A percentile compares a stretch with the other conserved stretches of the same genome.
phyloP scores from a whole-genome alignment of 2,329 filamentous ascomycete genomes.

The Pestalotiopsis sp. region DNA sequence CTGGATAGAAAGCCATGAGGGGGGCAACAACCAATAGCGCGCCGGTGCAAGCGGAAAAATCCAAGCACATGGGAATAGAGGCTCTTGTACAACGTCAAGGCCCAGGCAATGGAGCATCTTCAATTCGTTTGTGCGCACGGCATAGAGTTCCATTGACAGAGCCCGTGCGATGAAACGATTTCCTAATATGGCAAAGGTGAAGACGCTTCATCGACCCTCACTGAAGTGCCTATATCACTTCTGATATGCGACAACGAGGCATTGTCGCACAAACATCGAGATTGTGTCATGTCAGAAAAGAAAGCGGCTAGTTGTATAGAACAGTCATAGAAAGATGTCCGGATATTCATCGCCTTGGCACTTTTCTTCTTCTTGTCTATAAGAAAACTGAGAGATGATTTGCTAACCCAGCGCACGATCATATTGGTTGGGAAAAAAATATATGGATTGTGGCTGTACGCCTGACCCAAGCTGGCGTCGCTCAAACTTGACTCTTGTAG shows the following conservation, averaged over 20 bases:
- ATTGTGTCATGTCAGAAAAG: not conserved
- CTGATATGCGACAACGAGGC: not conserved
- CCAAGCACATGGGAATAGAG: not conserved
- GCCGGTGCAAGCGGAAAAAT: not conserved
- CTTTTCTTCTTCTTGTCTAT: not conserved
- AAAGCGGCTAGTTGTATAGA: not conserved
- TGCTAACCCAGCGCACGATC: not conserved
- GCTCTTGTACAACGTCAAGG: not conserved
- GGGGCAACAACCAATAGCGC: not conserved
- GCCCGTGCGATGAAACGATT: not conserved
- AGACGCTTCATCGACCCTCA: not conserved
- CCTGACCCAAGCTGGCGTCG: not conserved
- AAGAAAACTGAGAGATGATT: not conserved
- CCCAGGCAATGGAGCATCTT: not conserved
- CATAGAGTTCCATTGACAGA: not conserved
- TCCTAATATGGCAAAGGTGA: not conserved
- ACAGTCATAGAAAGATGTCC: not conserved
- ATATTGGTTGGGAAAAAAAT: not conserved
- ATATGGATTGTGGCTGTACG: not conserved
- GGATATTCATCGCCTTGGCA: not conserved
- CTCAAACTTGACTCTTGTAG: not conserved
- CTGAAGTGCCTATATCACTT: not conserved
- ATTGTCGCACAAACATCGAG: not conserved
- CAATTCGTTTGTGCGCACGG: not conserved
- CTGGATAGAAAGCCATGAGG: not conserved